Percentiles rank a stretch among this genome's conserved stretches.
phyloP scores from a whole-genome alignment of 1,284 basidiomycete species.

The Bondarzewia mesenterica region DNA sequence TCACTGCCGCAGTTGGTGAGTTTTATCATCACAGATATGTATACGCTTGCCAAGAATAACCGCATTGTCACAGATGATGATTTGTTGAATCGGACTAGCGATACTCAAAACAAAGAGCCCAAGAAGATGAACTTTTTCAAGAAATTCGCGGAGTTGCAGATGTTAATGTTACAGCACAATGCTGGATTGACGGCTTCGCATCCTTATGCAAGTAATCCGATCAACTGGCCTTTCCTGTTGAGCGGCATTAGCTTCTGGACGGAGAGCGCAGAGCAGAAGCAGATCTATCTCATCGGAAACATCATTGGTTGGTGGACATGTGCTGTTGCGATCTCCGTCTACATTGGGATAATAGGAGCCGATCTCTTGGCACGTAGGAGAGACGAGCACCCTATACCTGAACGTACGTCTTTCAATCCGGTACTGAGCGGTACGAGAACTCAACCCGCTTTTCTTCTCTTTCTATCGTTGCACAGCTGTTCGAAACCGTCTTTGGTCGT shows the following conservation, averaged over 20 bases:
- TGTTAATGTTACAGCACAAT: constrained; percentile 97
- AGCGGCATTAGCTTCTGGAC: constrained; percentile 99
- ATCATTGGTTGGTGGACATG: constrained; percentile 93
- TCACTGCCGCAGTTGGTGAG: constrained; percentile 68
- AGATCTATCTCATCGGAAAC: constrained; percentile 97
- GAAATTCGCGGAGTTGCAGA: constrained; percentile 91
- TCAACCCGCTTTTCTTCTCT: constrained; percentile 6
- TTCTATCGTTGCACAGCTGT: constrained; percentile 45
- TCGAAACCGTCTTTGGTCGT: constrained; percentile 90
- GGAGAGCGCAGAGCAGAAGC: constrained; percentile 72
- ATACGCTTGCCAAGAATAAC: neutral
- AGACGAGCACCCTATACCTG: constrained; percentile 79
- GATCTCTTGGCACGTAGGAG: constrained; percentile 85
- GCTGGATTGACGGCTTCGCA: constrained; percentile 91
- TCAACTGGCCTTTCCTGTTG: constrained; percentile 97
- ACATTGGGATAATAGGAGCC: constrained; percentile 83
- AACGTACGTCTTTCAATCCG: constrained; percentile 46
- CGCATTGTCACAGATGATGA: constrained; percentile 22
- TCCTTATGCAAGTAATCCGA: constrained; percentile 89
- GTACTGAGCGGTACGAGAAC: neutral
- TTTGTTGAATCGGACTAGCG: constrained; percentile 42
- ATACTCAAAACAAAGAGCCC: constrained; percentile 53
- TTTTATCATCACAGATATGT: too few species aligned
- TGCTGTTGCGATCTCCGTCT: constrained; percentile 79
- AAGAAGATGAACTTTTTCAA: constrained; percentile 87